A percentile compares a stretch with the other conserved stretches of the same genome.
phyloP scores from a whole-genome alignment of 495 filamentous ascomycete species.

The Xylaria nigripes region DNA sequence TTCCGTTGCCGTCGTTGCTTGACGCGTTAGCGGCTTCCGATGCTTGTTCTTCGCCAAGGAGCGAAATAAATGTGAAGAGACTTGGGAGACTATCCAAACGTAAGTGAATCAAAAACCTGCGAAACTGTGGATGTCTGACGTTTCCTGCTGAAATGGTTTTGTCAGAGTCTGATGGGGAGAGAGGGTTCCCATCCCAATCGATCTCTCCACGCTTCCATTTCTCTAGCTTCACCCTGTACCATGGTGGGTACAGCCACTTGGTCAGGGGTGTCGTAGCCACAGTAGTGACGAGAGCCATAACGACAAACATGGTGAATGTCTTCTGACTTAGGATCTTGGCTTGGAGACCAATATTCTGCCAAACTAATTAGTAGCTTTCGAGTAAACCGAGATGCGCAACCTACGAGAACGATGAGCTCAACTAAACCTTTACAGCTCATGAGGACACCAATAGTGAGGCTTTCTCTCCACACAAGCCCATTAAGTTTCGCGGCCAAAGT shows the following conservation, averaged over 20 bases:
- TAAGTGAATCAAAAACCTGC: conserved; percentile 50
- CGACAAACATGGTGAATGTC: conserved; percentile 98
- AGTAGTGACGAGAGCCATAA: conserved; percentile 91
- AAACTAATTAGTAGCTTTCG: conserved; percentile 16
- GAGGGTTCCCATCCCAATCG: conserved; percentile 74
- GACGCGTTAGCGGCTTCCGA: conserved; percentile 16
- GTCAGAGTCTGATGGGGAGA: conserved; percentile 33
- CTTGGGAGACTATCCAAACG: conserved; percentile 86
- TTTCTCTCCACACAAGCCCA: conserved; percentile 88
- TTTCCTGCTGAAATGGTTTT: conserved; percentile 37
- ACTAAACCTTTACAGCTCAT: conserved; percentile 99
- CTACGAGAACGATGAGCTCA: conserved; percentile 88
- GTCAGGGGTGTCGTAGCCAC: conserved; percentile 85
- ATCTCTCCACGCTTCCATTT: conserved; percentile 90
- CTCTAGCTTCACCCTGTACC: conserved; percentile 86
- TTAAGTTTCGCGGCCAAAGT: conserved; percentile 68
- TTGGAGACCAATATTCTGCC: conserved; percentile 86
- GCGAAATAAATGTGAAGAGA: conserved; percentile 73
- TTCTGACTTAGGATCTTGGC: conserved; percentile 77
- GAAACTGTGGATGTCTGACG: conserved; percentile 37
- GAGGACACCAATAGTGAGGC: conserved; percentile 79
- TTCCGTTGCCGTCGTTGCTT: conserved; percentile 14
- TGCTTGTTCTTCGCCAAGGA: conserved; percentile 53
- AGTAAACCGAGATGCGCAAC: conserved; percentile 16
- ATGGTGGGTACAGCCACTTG: conserved; percentile 67